phyloP scores from a whole-genome alignment of 176 grass and related monocot genomes.

The Chrysopogon serrulatus region DNA sequence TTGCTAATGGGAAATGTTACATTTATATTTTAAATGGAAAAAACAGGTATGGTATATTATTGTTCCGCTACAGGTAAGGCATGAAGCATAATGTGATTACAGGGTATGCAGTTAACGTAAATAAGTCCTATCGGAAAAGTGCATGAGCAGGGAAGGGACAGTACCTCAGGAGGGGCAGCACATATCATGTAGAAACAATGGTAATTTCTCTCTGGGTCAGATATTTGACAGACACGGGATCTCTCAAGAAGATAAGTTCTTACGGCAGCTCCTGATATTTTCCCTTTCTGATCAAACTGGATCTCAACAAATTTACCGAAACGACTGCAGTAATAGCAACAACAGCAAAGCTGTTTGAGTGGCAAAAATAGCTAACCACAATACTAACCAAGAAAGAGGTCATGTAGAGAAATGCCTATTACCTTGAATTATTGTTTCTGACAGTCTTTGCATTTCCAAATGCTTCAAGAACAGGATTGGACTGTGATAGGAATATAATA shows the following conservation, averaged over 20 bases:
- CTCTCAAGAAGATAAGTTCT: conserved; percentile 96
- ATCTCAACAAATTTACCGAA: conserved; percentile 99
- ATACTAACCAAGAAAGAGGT: background rate
- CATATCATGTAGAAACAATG: conserved; percentile 99
- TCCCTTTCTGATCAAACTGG: conserved; percentile 84
- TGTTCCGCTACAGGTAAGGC: background rate
- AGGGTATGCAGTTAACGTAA: background rate
- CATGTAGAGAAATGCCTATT: conserved; percentile 23
- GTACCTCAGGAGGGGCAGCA: conserved; percentile 81
- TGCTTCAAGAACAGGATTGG: conserved; percentile 99
- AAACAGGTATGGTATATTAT: background rate
- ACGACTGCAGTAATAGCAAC: conserved; percentile 49
- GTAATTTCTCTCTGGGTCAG: conserved; percentile 92
- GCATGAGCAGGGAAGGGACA: conserved; percentile 6
- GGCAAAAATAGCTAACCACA: conserved; percentile 8
- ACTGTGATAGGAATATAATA: conserved; percentile 48
- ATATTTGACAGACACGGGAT: conserved; percentile 96
- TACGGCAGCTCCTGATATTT: conserved; percentile 88
- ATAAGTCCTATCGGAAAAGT: background rate
- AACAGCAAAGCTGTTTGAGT: conserved; percentile 25
- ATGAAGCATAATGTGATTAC: background rate
- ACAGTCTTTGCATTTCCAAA: conserved; percentile 99
- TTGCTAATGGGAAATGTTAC: background rate
- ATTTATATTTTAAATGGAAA: background rate
- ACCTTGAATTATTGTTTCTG: conserved; percentile 99